phyloP scores from a whole-genome alignment of 805 yeast genomes.

The Saturnispora besseyi region DNA sequence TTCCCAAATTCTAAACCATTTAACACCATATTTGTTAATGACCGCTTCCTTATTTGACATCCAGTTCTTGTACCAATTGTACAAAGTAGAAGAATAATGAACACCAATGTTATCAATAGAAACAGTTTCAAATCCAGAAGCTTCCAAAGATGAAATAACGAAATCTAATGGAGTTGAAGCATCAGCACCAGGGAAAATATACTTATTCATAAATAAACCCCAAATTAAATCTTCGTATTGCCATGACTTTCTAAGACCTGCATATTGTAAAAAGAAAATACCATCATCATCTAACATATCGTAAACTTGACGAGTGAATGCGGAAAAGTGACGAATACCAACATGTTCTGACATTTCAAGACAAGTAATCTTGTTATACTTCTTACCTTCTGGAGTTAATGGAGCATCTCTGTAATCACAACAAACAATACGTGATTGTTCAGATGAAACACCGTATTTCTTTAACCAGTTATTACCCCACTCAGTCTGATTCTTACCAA shows the following conservation, averaged over 20 bases:
- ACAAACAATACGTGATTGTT: slow-evolving; percentile 73
- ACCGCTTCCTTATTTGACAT: slow-evolving; percentile 69
- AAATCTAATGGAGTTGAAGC: slow-evolving; percentile 90
- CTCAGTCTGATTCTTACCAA: slow-evolving; percentile 84
- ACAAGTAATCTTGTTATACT: slow-evolving; percentile 80
- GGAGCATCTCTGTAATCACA: slow-evolving; percentile 90
- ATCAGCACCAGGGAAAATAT: slow-evolving; percentile 95
- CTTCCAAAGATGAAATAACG: slow-evolving; percentile 68
- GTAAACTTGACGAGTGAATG: slow-evolving; percentile 71
- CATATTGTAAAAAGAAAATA: slow-evolving; percentile 74
- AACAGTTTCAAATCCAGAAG: slow-evolving; percentile 78
- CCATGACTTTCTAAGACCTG: slow-evolving; percentile 88
- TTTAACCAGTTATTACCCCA: slow-evolving; percentile 72
- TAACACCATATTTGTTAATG: slow-evolving; percentile 70
- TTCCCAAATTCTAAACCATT: slow-evolving; percentile 94
- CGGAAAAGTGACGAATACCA: slow-evolving; percentile 74
- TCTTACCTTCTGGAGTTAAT: slow-evolving; percentile 46
- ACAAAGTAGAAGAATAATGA: slow-evolving; percentile 81
- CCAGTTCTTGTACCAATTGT: slow-evolving; percentile 97
- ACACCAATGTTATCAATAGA: slow-evolving; percentile 85
- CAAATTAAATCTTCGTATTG: slow-evolving; percentile 89
- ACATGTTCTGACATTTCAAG: slow-evolving; percentile 96
- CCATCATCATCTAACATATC: slow-evolving; percentile 91
- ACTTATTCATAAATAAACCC: slow-evolving; percentile 95
- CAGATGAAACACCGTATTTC: slow-evolving; percentile 55